A percentile compares a stretch with the other conserved stretches of the same genome.
Evolutionary conservation across 2,329 filamentous ascomycete genomes (phyloP).

Genomic region (Phialophora chinensis): DNA sequence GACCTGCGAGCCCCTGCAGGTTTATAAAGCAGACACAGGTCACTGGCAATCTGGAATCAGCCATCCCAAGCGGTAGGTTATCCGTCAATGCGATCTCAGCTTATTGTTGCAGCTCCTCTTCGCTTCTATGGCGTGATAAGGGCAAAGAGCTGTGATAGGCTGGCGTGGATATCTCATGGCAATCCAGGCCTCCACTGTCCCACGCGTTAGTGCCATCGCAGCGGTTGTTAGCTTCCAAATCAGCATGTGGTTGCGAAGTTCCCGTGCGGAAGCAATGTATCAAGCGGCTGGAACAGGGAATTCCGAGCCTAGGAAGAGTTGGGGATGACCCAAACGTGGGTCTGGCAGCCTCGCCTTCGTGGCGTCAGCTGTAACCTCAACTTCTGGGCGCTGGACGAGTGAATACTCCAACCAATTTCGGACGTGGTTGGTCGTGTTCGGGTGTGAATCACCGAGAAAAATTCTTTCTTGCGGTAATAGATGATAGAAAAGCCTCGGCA

Average conservation of each 20-base stretch:
- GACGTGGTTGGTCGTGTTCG: neutral
- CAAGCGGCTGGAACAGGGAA: neutral
- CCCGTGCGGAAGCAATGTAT: conserved; percentile 1
- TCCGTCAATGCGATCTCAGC: conserved; percentile 10
- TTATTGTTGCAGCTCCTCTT: conserved; percentile 16
- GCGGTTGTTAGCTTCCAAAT: neutral
- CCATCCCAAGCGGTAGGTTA: neutral
- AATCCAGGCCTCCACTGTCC: conserved; percentile 7
- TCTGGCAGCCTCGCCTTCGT: conserved; percentile 7
- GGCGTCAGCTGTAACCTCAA: conserved; percentile 19
- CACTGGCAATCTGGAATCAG: neutral
- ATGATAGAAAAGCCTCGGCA: neutral
- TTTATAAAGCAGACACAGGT: conserved; percentile 6
- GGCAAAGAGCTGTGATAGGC: conserved; percentile 20
- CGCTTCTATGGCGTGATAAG: conserved; percentile 28
- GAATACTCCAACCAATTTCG: neutral
- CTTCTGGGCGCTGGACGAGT: conserved; percentile 5
- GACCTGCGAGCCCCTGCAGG: conserved; percentile 4
- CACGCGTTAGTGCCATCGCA: conserved; percentile 17
- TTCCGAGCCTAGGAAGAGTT: neutral
- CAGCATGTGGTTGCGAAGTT: conserved; percentile 16
- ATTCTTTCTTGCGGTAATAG: neutral
- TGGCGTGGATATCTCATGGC: conserved; percentile 4
- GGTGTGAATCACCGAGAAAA: neutral
- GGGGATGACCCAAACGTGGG: neutral